Evolutionary conservation across 2,329 filamentous ascomycete species (phyloP).

Genomic region (Trichoderma sp.): DNA sequence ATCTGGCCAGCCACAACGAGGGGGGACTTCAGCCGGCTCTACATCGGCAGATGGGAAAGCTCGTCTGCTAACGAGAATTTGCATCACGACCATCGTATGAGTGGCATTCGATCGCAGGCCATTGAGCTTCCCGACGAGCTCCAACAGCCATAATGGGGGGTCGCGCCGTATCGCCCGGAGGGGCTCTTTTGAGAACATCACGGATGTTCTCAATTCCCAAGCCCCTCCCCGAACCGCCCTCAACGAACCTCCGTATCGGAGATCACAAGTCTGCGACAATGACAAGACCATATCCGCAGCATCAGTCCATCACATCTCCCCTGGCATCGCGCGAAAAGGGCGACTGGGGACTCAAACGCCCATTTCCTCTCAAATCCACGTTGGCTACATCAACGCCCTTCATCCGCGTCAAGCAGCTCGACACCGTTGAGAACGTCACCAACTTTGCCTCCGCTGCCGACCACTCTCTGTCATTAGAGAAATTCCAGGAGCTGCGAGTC

Average conservation of each 20-base stretch:
- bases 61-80: conserved; percentile 36
- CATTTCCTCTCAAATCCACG: conserved; percentile 76
- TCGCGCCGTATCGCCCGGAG: conserved; percentile 58
- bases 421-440: conserved; percentile 85
- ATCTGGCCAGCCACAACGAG: conserved; percentile 19
- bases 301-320: conserved; percentile 80
- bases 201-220: conserved; percentile 86
- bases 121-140: conserved; percentile 37
- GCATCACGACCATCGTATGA: conserved; percentile 21
- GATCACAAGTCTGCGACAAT: conserved; percentile 43
- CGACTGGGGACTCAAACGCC: conserved; percentile 91
- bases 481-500: conserved; percentile 81
- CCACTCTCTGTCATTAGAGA: conserved; percentile 76
- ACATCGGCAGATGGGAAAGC: conserved; percentile 35
- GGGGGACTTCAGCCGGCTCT: conserved; percentile 33
- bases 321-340: conserved; percentile 70
- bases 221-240: conserved; percentile 66
- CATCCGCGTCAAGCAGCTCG: conserved; percentile 74
- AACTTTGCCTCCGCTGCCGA: conserved; percentile 84
- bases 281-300: conserved; percentile 77
- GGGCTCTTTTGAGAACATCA: conserved; percentile 76
- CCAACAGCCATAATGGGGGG: conserved; percentile 37
- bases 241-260: conserved; percentile 43
- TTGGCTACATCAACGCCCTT: conserved; percentile 71
- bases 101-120: conserved; percentile 27